Percentiles rank a stretch among this genome's conserved stretches.
These are phyloP conservation scores for Xylariaceae sp. DNA, from an alignment of 2,329 filamentous ascomycete genomes.

Conservation along the genomic window DNA sequence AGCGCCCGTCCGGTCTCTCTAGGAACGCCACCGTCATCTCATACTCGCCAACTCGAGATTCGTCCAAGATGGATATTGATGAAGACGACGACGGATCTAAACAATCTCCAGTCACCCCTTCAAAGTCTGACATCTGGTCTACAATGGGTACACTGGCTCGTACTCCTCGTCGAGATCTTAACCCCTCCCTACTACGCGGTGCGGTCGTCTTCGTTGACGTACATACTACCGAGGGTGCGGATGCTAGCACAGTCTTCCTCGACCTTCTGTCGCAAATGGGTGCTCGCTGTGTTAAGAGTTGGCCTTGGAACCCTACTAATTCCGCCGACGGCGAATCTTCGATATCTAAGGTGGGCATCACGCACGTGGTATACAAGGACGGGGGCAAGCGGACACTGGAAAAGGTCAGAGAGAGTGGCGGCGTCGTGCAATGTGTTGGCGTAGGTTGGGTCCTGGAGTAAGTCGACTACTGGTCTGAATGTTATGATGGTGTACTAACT, in stretches of 20 bases:
- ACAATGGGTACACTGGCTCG: constrained; percentile 58
- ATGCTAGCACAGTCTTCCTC: constrained; percentile 79
- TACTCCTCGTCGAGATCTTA: constrained; percentile 57
- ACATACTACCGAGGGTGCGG: constrained; percentile 77
- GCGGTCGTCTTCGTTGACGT: constrained; percentile 84
- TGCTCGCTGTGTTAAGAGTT: constrained; percentile 74
- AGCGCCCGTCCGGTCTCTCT: constrained; percentile 46
- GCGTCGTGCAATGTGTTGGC: constrained; percentile 82
- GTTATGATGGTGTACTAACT: constrained; percentile 31
- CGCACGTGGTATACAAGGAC: constrained; percentile 89
- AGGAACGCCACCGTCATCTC: constrained; percentile 58
- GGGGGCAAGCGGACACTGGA: constrained; percentile 79
- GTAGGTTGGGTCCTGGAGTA: constrained; percentile 89
- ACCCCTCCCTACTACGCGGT: constrained; percentile 63
- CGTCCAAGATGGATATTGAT: constrained; percentile 34
- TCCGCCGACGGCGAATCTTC: constrained; percentile 40
- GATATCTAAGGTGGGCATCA: constrained; percentile 69
- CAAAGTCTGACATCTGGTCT: constrained; percentile 57
- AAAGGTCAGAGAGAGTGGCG: constrained; percentile 72
- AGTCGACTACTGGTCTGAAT: constrained; percentile 41
- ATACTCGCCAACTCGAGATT: constrained; percentile 54
- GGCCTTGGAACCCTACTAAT: constrained; percentile 68
- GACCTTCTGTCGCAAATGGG: constrained; percentile 81
- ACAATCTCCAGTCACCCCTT: constrained; percentile 45
- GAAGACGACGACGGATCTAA: constrained; percentile 25